Evolutionary conservation across 2,329 filamentous ascomycete species (phyloP).

Genomic region (Penicillium sp.): DNA sequence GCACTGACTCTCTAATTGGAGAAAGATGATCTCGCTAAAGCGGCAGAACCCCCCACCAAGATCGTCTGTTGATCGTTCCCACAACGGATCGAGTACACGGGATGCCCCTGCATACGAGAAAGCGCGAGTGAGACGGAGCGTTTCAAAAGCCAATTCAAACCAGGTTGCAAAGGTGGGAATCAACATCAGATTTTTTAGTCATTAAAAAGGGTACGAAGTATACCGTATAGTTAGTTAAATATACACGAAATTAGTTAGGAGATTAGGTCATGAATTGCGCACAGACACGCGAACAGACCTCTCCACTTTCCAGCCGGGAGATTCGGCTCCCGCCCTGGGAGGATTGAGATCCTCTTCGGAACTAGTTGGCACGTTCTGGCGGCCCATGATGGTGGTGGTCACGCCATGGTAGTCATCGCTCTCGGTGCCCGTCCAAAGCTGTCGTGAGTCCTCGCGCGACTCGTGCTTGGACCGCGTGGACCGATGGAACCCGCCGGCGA

Average conservation of each 20-base stretch:
- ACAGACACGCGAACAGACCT: constrained; percentile 23
- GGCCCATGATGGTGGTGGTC: constrained; percentile 26
- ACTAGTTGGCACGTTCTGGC: constrained; percentile 8
- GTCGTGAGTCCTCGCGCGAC: constrained; percentile 5
- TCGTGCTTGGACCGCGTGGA: constrained; percentile 9
- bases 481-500: constrained; percentile 12
- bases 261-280: constrained; percentile 9
- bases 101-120: not conserved
- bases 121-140: not conserved
- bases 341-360: constrained; percentile 27
- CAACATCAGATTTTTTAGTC: not conserved
- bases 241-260: not conserved
- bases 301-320: constrained; percentile 21
- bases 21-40: not conserved
- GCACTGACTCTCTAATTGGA: no score
- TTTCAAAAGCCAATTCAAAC: not conserved
- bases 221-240: not conserved
- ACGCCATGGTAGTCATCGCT: constrained; percentile 23
- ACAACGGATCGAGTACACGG: not conserved
- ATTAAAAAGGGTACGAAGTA: not conserved
- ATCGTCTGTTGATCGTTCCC: not conserved
- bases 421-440: constrained; percentile 22
- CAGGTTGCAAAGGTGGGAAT: no score
- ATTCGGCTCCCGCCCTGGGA: not conserved
- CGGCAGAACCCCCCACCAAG: not conserved